phyloP scores from a whole-genome alignment of 805 yeast genomes.

The Candida arabinofermentans region DNA sequence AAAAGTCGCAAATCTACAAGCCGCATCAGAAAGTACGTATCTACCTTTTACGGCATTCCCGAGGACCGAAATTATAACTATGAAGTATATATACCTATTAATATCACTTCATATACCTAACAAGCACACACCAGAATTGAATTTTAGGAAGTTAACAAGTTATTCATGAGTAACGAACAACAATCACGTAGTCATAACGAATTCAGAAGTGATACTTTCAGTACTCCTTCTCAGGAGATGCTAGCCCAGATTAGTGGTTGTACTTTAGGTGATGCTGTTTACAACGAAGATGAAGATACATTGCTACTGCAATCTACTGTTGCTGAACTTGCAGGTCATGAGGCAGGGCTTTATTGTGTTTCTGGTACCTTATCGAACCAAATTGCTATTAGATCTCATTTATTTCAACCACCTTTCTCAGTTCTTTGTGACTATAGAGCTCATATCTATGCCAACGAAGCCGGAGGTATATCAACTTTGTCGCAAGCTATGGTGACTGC shows the following conservation, averaged over 20 bases:
- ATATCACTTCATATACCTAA: no score
- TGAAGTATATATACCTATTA: no score
- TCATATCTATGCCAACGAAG: constrained; percentile 80
- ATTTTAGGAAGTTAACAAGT: no score
- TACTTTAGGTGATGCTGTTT: constrained; percentile 84
- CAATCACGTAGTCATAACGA: constrained; percentile 37
- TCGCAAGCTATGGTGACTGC: constrained; percentile 92
- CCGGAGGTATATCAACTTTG: constrained; percentile 85
- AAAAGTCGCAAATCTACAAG: no score
- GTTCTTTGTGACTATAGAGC: constrained; percentile 82
- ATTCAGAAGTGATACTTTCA: constrained; percentile 80
- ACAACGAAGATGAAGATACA: constrained; percentile 76
- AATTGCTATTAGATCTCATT: constrained; percentile 70
- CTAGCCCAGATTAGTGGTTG: constrained; percentile 52
- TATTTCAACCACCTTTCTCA: constrained; percentile 81
- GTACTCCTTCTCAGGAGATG: constrained; percentile 80
- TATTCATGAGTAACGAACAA: no score
- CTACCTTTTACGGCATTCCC: no score
- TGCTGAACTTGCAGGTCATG: constrained; percentile 69
- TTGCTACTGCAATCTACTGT: constrained; percentile 58
- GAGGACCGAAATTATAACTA: no score
- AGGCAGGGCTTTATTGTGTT: constrained; percentile 76
- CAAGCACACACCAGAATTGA: no score
- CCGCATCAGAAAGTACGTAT: no score
- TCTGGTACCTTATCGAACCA: constrained; percentile 93